Base-by-base conservation (phyloP, 2,329 filamentous ascomycete species). In the Juglanconis sp. region DNA sequence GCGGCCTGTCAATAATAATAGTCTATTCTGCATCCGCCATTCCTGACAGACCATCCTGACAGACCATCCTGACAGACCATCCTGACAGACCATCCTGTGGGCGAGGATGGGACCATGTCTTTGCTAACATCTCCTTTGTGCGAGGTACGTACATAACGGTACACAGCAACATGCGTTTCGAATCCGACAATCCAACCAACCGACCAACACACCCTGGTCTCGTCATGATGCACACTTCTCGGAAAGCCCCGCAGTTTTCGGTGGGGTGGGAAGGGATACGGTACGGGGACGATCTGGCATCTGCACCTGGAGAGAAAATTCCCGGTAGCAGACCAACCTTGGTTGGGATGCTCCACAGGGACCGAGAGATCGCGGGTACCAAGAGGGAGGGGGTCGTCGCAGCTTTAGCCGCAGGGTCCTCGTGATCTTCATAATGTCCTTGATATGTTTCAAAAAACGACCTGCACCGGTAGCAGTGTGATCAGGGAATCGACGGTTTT, bases 171-270 rank as follows among this genome's bases (percentile, higher is more conserved):
- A 38, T 17, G 44, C 44, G 46, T 48, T 48, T 48, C 30, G 46
- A 30, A 3, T 31, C 46, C 9, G 17, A 24, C 17, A 42, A 9
- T 1, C 40, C 40, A 24, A 24, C 17, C 17, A 15, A 9, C 38
- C 15, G n/a, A 48, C 56, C 52, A 17, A 40, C 44, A 17, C 48
- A 51, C 36, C 60, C 57, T 46, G 55, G 46, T 48, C 46, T 48
- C 17, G 53, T 48, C 48, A 32, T 60, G 60, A 60, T 54, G 60
- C 57, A 62, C 57, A 50, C 47, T 52, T 49, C 53, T 46, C 57
- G 60, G 60, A 51, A 53, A 31, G 60, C 57, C 57, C 60, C 60
- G 60, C 57, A 62, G 30, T 62, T 53, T 36, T 44, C 35, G 56
- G 46, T 56, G 56, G 60, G 59, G 59, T 36, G 6, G 35, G 35